Percentiles rank a stretch among this genome's conserved stretches.
phyloP scores from a whole-genome alignment of 371 early-diverging fungal genomes.

The Syncephalis fuscata region DNA sequence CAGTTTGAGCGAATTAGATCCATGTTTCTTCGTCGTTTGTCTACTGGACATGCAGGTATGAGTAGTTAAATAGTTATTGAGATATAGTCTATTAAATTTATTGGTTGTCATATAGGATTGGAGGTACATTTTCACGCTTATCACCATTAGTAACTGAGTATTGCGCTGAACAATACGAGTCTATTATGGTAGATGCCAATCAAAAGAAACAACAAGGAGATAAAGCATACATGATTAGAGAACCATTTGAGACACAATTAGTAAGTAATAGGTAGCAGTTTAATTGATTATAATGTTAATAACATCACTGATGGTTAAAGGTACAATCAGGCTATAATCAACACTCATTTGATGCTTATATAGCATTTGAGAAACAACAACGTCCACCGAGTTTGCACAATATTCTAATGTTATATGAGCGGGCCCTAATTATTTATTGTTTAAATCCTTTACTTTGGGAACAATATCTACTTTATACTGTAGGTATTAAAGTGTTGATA shows the following conservation, averaged over 20 bases:
- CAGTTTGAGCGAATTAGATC: too few species aligned
- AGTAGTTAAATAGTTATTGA: too few species aligned
- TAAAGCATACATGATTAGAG: not conserved
- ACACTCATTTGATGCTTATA: slow-evolving; percentile 2
- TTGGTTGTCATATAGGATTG: not conserved
- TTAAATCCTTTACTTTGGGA: slow-evolving; percentile 22
- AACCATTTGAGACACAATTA: not conserved
- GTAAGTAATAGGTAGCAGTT: not conserved
- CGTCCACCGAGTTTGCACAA: slow-evolving; percentile 2
- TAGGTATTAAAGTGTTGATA: slow-evolving; percentile 4
- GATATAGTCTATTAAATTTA: too few species aligned
- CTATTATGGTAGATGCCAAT: not conserved
- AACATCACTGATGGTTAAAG: not conserved
- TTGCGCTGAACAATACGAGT: not conserved
- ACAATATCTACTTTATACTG: slow-evolving; percentile 18
- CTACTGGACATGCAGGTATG: too few species aligned
- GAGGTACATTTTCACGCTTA: not conserved
- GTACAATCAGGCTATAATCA: not conserved
- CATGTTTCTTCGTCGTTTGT: too few species aligned
- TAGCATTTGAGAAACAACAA: slow-evolving; percentile 10
- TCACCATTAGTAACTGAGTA: not conserved
- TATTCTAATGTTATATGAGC: slow-evolving; percentile 17
- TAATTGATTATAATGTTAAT: not conserved
- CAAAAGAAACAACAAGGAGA: not conserved
- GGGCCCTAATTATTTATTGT: slow-evolving; percentile 14